These are phyloP conservation scores for Talaromyces ruber DNA, from an alignment of 495 filamentous ascomycete species.

Conservation along the genomic window DNA sequence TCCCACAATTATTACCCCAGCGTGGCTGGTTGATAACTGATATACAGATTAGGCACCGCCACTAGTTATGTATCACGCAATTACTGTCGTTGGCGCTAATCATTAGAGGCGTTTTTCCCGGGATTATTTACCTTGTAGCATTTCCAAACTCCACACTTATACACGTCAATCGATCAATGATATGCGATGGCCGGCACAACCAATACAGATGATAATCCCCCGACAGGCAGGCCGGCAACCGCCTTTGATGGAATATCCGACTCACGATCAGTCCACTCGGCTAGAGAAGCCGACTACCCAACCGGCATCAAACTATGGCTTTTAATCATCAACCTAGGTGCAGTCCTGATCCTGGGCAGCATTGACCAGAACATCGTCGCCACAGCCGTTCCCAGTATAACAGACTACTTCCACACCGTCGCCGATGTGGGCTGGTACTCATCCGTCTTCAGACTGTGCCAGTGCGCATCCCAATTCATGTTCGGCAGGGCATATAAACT, in stretches of 20 bases:
- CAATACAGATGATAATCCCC: not conserved
- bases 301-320: not conserved
- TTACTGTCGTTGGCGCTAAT: not conserved
- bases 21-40: not conserved
- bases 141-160: not conserved
- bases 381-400: slow-evolving; percentile 40
- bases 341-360: slow-evolving; percentile 3
- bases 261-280: not conserved
- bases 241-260: not conserved
- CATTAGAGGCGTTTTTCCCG: not conserved
- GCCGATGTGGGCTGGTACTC: slow-evolving; percentile 47
- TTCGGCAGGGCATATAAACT: slow-evolving; percentile 40
- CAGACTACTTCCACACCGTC: slow-evolving; percentile 36
- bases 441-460: slow-evolving; percentile 43
- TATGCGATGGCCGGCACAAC: not conserved
- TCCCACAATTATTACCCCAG: not conserved
- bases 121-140: not conserved
- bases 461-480: slow-evolving; percentile 47
- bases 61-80: not conserved
- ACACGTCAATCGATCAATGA: not conserved
- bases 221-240: not conserved
- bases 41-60: not conserved
- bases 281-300: not conserved
- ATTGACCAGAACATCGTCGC: slow-evolving; percentile 31
- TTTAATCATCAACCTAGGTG: not conserved